Conservation (phyloP, 768 basidiomycete genomes). For the Leccinum truebloodii region DNA sequence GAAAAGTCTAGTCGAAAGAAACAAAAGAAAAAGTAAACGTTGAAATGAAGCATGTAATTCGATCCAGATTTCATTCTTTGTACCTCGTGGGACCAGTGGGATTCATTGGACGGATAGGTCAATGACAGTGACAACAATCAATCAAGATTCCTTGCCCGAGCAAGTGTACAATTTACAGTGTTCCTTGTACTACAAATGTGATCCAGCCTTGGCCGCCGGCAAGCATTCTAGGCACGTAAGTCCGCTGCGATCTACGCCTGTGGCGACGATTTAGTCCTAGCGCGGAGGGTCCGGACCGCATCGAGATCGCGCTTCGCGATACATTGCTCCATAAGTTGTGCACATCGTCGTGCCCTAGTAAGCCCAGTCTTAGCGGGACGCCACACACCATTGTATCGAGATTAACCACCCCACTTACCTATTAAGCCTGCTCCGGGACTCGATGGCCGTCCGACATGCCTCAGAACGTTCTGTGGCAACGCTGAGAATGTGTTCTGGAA, state of each 20-base stretch:
- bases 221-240: background rate
- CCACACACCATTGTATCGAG: background rate
- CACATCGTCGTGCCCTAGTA: conserved; percentile 30
- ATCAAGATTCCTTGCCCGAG: background rate
- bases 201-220: background rate
- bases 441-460: conserved; percentile 54
- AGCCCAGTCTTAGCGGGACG: background rate
- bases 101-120: background rate
- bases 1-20: conserved; percentile 47
- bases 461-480: conserved; percentile 58
- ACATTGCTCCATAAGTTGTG: conserved; percentile 29
- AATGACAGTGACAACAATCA: too few relatives aligned
- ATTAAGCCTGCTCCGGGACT: conserved; percentile 49
- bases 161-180: background rate
- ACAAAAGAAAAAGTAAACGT: conserved; percentile 39
- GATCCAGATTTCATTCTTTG: background rate
- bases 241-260: conserved; percentile 9
- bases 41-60: conserved; percentile 10
- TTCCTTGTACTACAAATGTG: background rate
- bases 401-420: conserved; percentile 38
- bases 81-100: background rate
- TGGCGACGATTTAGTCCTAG: conserved; percentile 12
- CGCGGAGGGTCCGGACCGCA: conserved; percentile 24
- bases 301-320: conserved; percentile 20
- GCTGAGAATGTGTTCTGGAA: conserved; percentile 69